Conservation (phyloP, 164 flowering plant species). For the Vitis rupestris region DNA sequence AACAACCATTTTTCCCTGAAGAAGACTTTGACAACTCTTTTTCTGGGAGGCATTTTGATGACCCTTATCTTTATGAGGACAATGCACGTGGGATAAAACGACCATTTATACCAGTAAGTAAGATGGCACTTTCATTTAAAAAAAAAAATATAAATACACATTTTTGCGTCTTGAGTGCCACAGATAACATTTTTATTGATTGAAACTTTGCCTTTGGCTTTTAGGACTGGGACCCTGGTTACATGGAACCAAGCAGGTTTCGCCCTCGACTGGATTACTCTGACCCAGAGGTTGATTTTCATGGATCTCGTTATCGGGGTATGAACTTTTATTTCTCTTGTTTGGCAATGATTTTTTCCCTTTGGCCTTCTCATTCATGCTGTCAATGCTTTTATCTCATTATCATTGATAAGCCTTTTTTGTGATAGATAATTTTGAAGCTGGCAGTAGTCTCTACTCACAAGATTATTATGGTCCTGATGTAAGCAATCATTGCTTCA, state of each 20-base stretch:
- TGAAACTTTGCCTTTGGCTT: constrained; percentile 3
- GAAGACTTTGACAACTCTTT: constrained; percentile 40
- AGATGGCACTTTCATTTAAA: neutral
- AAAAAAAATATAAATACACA: neutral
- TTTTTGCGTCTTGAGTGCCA: neutral
- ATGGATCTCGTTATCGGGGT: constrained; percentile 50
- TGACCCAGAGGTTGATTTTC: constrained; percentile 37
- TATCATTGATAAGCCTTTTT: neutral
- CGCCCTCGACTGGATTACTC: constrained; percentile 60
- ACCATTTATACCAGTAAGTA: constrained; percentile 50
- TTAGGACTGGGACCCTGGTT: constrained; percentile 56
- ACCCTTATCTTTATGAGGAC: constrained; percentile 47
- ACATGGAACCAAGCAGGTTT: constrained; percentile 48
- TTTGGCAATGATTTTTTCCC: neutral
- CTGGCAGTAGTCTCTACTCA: constrained; percentile 21
- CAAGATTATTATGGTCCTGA: constrained; percentile 54
- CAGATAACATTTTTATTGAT: neutral
- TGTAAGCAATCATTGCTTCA: constrained; percentile 32
- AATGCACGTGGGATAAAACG: constrained; percentile 51
- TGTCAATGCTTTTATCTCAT: neutral
- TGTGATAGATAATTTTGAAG: constrained; percentile 38
- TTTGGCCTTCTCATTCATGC: neutral
- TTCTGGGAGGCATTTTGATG: constrained; percentile 47
- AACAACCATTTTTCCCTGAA: constrained; percentile 49
- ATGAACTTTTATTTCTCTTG: constrained; percentile 1